Evolutionary conservation across 78 protist genomes (phyloP), one percentile per base, ranked within the genome.

Genomic region (Planoprotostelium fungivorum): DNA sequence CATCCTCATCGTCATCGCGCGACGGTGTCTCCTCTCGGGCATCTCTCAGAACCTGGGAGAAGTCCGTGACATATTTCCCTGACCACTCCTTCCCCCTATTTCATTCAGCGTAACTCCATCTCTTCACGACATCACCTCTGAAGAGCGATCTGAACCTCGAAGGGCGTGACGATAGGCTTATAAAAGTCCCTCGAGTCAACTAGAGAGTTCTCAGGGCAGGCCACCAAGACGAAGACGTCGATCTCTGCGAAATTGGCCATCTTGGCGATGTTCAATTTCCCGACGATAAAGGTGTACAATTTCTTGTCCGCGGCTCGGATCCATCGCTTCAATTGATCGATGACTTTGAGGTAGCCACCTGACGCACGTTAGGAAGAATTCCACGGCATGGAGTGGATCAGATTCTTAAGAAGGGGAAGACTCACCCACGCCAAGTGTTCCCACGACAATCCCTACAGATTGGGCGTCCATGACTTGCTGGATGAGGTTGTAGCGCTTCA

Each of bases 161-260:
- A 96, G 29, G 98, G 98, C 51, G 98, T 96, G 37, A 96, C 94
- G 34, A 96, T 87, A 35, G 98, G 98, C 84, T 90, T 89, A 37
- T 38, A 89, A 37, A 89, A 94, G 35, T 94, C 95, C 84, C 87
- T 63, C 37, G 94, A 89, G 31, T 94, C 96, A n/a, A 97, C 35
- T 31, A 97, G 83, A 5, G 96, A 35, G 87, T 91, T 93, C 89
- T 94, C 96, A 9, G 97, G 92, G 31, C 97, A 97, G 39, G 97
- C 97, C 28, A 97, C 92, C 38, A 93, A 38, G 0, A 95, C 97
- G 51, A 63, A 97, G 5, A 89, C 86, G 84, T 95, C 97, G 37
- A 97, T 90, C 90, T 97, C 98, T 89, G 84, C 35, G 35, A 97
- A 97, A 85, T 97, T 97, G 9, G 97, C 98, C 83, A 97, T 84